Evolutionary conservation across 169 alveolate genomes (phyloP), one percentile per base, ranked within the genome.

Genomic region (Cryptosporidium ubiquitum): DNA sequence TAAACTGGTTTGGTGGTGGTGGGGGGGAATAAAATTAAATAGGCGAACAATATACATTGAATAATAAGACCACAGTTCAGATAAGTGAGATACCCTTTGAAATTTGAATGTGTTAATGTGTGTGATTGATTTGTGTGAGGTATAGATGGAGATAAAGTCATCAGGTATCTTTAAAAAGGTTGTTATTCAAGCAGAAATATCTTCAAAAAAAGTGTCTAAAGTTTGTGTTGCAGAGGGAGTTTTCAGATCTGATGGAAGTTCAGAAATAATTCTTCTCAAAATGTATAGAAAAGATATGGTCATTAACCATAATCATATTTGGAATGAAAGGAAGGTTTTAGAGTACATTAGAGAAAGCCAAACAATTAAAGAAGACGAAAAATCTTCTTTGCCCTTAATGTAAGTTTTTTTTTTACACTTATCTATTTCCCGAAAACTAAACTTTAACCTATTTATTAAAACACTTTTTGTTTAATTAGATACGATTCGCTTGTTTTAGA

Each of bases 261-360:
- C 26, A 0, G 14, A n/a, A 12, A 40, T 26, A 61, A 31, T 64
- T 16, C 51, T 64, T 16, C 60, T 79, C 44, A 79, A 79, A n/a
- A 79, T 79, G 89, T 79, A 79, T 47, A 60, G 57, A 33, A 79
- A 79, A 47, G 75, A 79, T 44, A 57, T 18, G 42, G 39, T 79
- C 7, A 18, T 79, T 26, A 79, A 79, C 49, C 66, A 58, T 12
- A 40, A 44, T 14, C 73, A 79, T 31, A 23, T 79, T 16, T 66
- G 71, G 79, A 79, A 79, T 47, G 89, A 79, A 61, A 58, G 74
- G 14, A 79, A 42, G 3, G 68, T 79, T 14, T 33, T 79, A 18
- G 89, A 79, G 26, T 29, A 64, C 29, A 61, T 79, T 44, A 61
- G 75, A 61, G 79, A 79, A 20, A 16, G 55, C 31, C 14, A 29